Conservation (phyloP, 805 yeast genomes). For the Kluyveromyces siamensis region DNA sequence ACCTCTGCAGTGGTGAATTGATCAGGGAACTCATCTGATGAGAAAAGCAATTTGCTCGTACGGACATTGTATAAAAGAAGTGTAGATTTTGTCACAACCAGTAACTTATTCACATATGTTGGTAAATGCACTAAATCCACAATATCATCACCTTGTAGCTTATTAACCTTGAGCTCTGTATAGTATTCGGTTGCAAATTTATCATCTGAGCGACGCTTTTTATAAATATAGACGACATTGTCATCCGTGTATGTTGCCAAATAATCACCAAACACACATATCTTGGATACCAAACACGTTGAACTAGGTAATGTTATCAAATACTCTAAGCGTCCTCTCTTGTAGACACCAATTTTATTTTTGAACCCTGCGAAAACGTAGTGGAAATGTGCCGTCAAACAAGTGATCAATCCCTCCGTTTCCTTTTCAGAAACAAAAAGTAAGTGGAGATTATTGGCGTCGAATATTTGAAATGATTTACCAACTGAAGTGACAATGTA, state of each 20-base stretch:
- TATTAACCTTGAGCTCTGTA: constrained; percentile 49
- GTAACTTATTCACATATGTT: constrained; percentile 83
- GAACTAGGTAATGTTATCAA: constrained; percentile 28
- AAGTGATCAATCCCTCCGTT: constrained; percentile 60
- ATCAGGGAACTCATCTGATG: constrained; percentile 42
- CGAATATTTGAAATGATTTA: constrained; percentile 82
- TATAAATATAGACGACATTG: constrained; percentile 45
- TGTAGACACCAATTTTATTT: constrained; percentile 63
- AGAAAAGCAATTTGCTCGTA: constrained; percentile 62
- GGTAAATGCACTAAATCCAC: constrained; percentile 63
- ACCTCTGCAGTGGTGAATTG: constrained; percentile 63
- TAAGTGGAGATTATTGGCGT: constrained; percentile 76
- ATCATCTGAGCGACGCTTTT: constrained; percentile 30
- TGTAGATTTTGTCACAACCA: constrained; percentile 64
- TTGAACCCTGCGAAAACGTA: constrained; percentile 73
- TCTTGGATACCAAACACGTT: constrained; percentile 34
- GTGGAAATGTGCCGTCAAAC: constrained; percentile 74
- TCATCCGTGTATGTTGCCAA: constrained; percentile 47
- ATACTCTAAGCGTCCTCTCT: constrained; percentile 60
- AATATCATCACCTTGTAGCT: constrained; percentile 57
- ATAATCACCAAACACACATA: constrained; percentile 70
- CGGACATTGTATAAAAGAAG: constrained; percentile 63
- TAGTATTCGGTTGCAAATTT: constrained; percentile 54
- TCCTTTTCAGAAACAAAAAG: constrained; percentile 79
- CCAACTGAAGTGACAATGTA: constrained; percentile 89